Conservation (phyloP, 73 alveolate species). For the Tetrahymena elliotti region DNA sequence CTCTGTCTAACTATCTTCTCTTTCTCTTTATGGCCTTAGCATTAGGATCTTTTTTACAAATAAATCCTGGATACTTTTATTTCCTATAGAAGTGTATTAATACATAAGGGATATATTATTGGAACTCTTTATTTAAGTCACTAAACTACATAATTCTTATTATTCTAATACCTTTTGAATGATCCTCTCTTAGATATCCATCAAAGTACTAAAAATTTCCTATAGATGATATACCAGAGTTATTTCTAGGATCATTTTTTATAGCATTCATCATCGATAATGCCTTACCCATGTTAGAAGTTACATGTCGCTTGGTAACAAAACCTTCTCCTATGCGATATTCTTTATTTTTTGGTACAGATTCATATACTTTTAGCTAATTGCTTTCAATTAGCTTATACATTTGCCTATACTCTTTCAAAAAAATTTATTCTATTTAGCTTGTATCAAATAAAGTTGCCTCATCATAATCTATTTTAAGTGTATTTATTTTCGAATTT, state of each 20-base stretch:
- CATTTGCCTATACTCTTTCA: not conserved
- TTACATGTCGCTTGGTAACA: not conserved
- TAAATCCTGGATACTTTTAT: not conserved
- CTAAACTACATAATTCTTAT: not conserved
- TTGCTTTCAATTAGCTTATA: too few relatives aligned
- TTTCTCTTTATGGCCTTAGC: too few relatives aligned
- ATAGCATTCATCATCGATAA: not conserved
- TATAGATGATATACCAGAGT: not conserved
- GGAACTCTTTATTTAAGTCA: not conserved
- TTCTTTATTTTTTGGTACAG: not conserved
- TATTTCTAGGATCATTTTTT: not conserved
- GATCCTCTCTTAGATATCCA: not conserved
- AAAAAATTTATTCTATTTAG: not conserved
- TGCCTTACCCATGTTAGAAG: not conserved
- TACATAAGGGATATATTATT: not conserved
- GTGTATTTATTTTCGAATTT: too few relatives aligned
- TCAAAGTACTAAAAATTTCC: not conserved
- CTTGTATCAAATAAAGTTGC: not conserved
- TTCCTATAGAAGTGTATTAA: not conserved
- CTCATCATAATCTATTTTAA: not conserved
- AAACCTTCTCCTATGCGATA: not conserved
- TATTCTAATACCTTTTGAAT: not conserved
- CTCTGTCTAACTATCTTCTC: not conserved
- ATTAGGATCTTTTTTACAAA: not conserved
- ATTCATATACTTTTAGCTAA: not conserved